phyloP scores from a whole-genome alignment of 331 rosid genomes.

The Cydonia oblonga region DNA sequence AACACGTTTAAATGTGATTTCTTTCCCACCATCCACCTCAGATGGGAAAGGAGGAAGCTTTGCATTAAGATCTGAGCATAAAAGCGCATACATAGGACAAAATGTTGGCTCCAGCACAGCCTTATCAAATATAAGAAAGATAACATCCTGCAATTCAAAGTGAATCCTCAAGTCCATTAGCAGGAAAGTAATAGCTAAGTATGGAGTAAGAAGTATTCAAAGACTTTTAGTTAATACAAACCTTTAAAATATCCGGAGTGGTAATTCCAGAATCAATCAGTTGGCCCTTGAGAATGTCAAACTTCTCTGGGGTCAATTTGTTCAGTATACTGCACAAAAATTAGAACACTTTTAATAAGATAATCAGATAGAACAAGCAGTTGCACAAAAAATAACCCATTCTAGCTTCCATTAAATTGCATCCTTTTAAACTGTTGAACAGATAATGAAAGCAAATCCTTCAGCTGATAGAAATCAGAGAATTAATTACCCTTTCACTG shows the following conservation, averaged over 20 bases:
- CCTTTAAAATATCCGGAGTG: conserved; percentile 86
- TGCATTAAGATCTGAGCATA: conserved; percentile 73
- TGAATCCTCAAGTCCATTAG: not conserved
- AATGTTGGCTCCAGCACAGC: conserved; percentile 97
- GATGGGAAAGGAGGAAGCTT: conserved; percentile 87
- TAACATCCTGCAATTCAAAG: conserved; percentile 70
- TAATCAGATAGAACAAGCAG: not conserved
- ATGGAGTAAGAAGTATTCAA: not conserved
- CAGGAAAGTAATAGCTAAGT: not conserved
- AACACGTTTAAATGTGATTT: conserved; percentile 69
- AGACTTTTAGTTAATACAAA: not conserved
- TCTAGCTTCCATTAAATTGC: not conserved
- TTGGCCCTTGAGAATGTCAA: conserved; percentile 92
- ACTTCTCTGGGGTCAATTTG: conserved; percentile 93
- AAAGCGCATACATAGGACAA: conserved; percentile 92
- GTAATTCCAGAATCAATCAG: conserved; percentile 85
- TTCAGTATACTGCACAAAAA: conserved; percentile 58
- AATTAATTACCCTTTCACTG: conserved; percentile 73
- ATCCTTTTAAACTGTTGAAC: not conserved
- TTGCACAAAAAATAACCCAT: not conserved
- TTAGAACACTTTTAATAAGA: not conserved
- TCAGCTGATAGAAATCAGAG: not conserved
- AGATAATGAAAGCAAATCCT: not conserved
- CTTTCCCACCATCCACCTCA: conserved; percentile 71
- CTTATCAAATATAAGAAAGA: conserved; percentile 76